Conservation (phyloP, 805 yeast genomes). For the Myxozyma lipomycoides region DNA sequence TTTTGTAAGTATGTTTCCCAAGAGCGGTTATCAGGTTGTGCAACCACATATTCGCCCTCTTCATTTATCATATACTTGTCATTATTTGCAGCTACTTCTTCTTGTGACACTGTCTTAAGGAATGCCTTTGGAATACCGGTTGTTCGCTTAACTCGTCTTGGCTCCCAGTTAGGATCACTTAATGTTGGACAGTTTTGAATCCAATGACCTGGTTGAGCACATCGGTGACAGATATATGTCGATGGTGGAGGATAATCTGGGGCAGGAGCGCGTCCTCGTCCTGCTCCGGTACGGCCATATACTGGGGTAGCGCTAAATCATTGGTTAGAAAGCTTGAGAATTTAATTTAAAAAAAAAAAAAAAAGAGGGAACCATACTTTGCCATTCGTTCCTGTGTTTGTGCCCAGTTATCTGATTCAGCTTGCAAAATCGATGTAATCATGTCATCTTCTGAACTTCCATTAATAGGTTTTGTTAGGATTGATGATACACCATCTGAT, state of each 20-base stretch:
- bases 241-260: constrained; percentile 85
- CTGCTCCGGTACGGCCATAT: constrained; percentile 38
- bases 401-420: constrained; percentile 92
- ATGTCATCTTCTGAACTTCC: constrained; percentile 66
- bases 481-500: neutral
- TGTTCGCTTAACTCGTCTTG: constrained; percentile 82
- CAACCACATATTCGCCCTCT: constrained; percentile 91
- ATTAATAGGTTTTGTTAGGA: neutral
- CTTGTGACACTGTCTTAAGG: constrained; percentile 79
- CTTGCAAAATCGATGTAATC: constrained; percentile 85
- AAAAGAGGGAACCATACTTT: constrained; percentile 9
- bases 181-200: constrained; percentile 93
- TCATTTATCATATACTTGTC: constrained; percentile 73
- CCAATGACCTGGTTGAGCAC: constrained; percentile 87
- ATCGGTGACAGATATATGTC: constrained; percentile 91
- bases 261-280: constrained; percentile 27
- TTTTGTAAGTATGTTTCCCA: constrained; percentile 27
- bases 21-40: constrained; percentile 72
- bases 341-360: neutral
- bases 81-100: constrained; percentile 45
- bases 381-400: constrained; percentile 91
- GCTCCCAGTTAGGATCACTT: constrained; percentile 89
- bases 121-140: constrained; percentile 97
- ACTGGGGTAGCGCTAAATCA: constrained; percentile 67
- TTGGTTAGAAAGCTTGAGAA: neutral